Evolutionary conservation across 1,284 basidiomycete species (phyloP).

Genomic region (Heterobasidion parviporum): DNA sequence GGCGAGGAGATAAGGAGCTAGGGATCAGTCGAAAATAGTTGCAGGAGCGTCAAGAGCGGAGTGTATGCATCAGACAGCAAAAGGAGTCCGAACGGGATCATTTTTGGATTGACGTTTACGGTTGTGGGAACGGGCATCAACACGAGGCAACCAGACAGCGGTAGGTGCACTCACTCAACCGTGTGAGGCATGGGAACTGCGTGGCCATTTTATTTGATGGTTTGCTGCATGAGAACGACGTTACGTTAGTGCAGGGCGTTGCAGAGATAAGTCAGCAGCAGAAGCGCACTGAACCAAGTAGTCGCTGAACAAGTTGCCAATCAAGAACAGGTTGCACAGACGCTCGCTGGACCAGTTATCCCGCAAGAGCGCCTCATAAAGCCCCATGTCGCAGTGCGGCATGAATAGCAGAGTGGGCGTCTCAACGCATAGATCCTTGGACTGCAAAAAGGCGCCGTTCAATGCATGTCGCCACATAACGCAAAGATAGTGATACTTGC

Average conservation of each 20-base stretch:
- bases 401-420: slow-evolving; percentile 59
- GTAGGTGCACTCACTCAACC: slow-evolving; percentile 22
- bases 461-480: neutral
- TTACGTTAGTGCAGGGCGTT: slow-evolving; percentile 4
- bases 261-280: slow-evolving; percentile 1
- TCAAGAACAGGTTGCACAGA: slow-evolving; percentile 29
- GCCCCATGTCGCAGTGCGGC: slow-evolving; percentile 66
- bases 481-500: slow-evolving; percentile 27
- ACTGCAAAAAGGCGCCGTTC: slow-evolving; percentile 12
- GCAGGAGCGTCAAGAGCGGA: too few relatives aligned
- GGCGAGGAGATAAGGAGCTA: slow-evolving; percentile 39
- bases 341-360: slow-evolving; percentile 46
- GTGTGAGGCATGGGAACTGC: slow-evolving; percentile 26
- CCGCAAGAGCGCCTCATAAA: slow-evolving; percentile 58
- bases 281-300: slow-evolving; percentile 40
- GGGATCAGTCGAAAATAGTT: neutral
- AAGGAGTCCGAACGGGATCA: neutral
- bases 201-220: slow-evolving; percentile 24
- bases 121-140: neutral
- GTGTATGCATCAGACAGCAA: too few relatives aligned
- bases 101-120: neutral
- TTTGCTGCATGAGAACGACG: slow-evolving; percentile 18
- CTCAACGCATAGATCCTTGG: slow-evolving; percentile 20
- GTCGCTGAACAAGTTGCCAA: slow-evolving; percentile 37
- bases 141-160: neutral